Percentiles rank a stretch among this genome's conserved stretches.
Conservation (phyloP, 306 rosid genomes). For the Pyrus bretschneideri region DNA sequence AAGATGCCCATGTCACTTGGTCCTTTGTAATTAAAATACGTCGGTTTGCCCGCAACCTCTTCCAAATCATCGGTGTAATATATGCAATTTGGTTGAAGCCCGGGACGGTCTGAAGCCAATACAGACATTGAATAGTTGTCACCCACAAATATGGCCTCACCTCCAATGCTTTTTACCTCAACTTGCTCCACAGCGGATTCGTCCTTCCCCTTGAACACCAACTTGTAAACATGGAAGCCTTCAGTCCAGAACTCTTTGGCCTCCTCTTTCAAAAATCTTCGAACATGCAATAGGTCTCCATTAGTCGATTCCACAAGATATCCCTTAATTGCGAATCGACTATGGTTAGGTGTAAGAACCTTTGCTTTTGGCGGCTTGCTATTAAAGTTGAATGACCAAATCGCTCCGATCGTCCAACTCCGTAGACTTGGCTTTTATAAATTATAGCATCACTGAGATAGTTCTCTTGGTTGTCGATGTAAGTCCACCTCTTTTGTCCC, state of each 20-base stretch:
- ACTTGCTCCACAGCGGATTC: not conserved
- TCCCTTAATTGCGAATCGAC: too few relatives aligned
- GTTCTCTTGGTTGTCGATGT: not conserved
- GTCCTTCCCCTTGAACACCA: not conserved
- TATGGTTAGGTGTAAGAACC: too few relatives aligned
- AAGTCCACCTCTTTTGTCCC: not conserved
- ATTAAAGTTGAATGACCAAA: not conserved
- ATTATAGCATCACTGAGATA: not conserved
- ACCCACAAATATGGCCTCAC: not conserved
- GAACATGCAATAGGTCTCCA: not conserved
- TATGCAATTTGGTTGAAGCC: not conserved
- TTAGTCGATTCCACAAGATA: not conserved
- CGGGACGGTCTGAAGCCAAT: not conserved
- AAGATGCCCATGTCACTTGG: not conserved
- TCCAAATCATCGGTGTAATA: not conserved
- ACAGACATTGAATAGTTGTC: not conserved
- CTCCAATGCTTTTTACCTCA: not conserved
- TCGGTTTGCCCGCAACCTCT: too few relatives aligned
- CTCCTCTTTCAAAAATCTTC: not conserved
- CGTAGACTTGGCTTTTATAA: not conserved
- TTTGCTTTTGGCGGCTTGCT: not conserved
- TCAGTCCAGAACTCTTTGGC: too few relatives aligned
- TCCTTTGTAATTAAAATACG: not conserved
- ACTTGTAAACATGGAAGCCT: not conserved
- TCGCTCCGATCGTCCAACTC: not conserved